Evolutionary conservation across 2,329 filamentous ascomycete genomes (phyloP).

Genomic region (Fusarium agapanthi): DNA sequence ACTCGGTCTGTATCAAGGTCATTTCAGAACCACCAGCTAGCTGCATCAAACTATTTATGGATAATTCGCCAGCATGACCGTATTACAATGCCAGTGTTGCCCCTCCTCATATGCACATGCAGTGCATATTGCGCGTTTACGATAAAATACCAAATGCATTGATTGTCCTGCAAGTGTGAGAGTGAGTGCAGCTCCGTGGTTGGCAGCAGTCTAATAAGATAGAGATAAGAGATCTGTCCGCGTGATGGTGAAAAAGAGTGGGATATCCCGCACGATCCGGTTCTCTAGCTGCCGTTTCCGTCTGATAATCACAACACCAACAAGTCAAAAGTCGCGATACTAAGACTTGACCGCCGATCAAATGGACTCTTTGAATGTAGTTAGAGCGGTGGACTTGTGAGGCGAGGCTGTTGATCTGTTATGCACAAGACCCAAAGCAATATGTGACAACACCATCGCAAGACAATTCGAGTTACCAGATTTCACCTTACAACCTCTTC

Average conservation of each 20-base stretch:
- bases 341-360: neutral
- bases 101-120: neutral
- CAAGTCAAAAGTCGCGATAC: constrained; percentile 16
- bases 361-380: neutral
- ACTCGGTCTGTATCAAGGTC: neutral
- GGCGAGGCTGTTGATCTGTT: neutral
- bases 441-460: neutral
- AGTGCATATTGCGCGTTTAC: neutral
- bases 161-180: neutral
- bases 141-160: neutral
- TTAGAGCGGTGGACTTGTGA: neutral
- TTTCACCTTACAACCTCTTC: neutral
- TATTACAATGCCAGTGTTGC: neutral
- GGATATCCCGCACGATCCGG: constrained; percentile 20
- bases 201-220: neutral
- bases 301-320: constrained; percentile 26
- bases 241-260: constrained; percentile 25
- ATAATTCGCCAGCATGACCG: neutral
- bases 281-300: constrained; percentile 21
- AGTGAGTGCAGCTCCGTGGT: neutral
- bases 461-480: neutral
- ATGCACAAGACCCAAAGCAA: constrained; percentile 1
- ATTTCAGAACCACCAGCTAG: neutral
- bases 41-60: neutral
- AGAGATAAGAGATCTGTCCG: constrained; percentile 32